phyloP scores from a whole-genome alignment of 306 rosid species.

The Glycyrrhiza uralensis region DNA sequence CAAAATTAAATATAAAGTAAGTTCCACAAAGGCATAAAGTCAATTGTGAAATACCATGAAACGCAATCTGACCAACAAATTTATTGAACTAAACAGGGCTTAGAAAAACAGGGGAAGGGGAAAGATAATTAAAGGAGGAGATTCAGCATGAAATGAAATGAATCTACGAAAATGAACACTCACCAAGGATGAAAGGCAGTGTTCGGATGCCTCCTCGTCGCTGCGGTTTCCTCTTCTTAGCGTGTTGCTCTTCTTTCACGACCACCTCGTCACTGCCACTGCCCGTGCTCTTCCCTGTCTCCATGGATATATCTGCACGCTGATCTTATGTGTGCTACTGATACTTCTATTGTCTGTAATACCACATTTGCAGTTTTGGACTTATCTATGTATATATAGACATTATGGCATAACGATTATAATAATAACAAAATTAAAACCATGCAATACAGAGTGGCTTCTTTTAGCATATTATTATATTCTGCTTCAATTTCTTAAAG shows the following conservation, averaged over 20 bases:
- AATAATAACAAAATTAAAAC: neutral
- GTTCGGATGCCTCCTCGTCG: constrained; percentile 57
- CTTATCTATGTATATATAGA: neutral
- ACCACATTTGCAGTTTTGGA: neutral
- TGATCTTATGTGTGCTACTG: neutral
- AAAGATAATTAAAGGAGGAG: neutral
- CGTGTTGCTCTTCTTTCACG: neutral
- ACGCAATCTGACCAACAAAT: no score
- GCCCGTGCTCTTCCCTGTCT: constrained; percentile 13
- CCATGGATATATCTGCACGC: no score
- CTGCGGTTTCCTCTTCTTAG: neutral
- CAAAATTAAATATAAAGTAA: no score
- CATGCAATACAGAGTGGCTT: no score
- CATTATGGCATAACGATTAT: neutral
- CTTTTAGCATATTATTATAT: neutral
- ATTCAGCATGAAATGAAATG: neutral
- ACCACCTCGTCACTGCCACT: neutral
- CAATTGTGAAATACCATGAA: no score
- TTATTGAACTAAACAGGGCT: no score
- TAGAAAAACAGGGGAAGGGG: neutral
- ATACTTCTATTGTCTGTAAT: no score
- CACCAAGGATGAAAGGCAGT: constrained; percentile 65
- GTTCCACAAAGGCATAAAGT: no score
- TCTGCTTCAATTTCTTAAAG: neutral
- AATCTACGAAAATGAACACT: neutral